Evolutionary conservation across 805 yeast genomes (phyloP).

Genomic region (Kuraishia ogatae): DNA sequence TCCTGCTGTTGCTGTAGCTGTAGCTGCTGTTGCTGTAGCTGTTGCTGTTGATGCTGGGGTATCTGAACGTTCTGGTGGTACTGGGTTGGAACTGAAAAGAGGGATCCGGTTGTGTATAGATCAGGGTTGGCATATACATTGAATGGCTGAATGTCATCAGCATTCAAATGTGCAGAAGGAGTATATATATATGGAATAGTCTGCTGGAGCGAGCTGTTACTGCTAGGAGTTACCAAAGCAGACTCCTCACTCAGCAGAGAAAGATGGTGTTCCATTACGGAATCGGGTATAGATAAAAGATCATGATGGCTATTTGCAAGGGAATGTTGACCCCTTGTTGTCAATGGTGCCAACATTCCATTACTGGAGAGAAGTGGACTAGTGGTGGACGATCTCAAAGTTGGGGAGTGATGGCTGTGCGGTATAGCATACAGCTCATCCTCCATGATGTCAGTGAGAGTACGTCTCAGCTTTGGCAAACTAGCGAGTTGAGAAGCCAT

Average conservation of each 20-base stretch:
- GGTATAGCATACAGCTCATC: conserved; percentile 45
- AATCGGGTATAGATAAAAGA: conserved; percentile 6
- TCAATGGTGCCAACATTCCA: conserved; percentile 4
- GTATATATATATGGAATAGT: not conserved
- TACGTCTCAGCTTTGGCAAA: conserved; percentile 41
- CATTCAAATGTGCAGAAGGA: not conserved
- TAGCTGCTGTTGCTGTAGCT: conserved; percentile 3
- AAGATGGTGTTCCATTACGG: conserved; percentile 4
- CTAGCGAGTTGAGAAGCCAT: conserved; percentile 40
- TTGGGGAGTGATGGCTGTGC: conserved; percentile 6
- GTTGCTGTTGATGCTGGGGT: not conserved
- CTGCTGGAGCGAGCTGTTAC: not conserved
- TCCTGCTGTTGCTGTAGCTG: not conserved
- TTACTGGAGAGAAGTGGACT: conserved; percentile 7
- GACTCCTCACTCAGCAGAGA: conserved; percentile 5
- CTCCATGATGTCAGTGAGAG: conserved; percentile 50
- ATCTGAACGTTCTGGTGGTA: not conserved
- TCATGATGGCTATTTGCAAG: conserved; percentile 2
- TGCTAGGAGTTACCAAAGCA: not conserved
- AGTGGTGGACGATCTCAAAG: conserved; percentile 16
- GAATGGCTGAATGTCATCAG: conserved; percentile 21
- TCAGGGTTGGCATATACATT: conserved; percentile 32
- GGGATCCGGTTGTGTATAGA: conserved; percentile 11
- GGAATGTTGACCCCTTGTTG: not conserved
- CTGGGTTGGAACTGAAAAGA: not conserved